phyloP scores from a whole-genome alignment of 2,329 filamentous ascomycete species.

The Alternaria triticina region DNA sequence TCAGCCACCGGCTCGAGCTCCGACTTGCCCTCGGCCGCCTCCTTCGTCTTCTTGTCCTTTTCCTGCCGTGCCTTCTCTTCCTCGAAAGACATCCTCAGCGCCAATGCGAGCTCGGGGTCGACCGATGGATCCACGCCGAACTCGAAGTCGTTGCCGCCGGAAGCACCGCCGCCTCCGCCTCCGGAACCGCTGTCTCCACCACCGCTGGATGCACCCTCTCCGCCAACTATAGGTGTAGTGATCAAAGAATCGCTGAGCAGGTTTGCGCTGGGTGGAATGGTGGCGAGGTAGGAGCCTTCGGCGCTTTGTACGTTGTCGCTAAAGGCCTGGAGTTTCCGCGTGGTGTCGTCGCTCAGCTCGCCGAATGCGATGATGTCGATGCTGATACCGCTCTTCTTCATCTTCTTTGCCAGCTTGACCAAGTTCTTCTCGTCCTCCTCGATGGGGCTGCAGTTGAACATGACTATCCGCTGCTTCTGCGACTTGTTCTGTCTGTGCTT shows the following conservation, averaged over 20 bases:
- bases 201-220: constrained; percentile 70
- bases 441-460: constrained; percentile 93
- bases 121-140: constrained; percentile 90
- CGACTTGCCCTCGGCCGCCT: constrained; percentile 73
- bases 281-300: constrained; percentile 90
- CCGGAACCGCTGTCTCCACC: constrained; percentile 60
- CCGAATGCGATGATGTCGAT: constrained; percentile 97
- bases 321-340: constrained; percentile 89
- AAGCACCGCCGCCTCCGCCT: constrained; percentile 61
- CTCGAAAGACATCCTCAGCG: constrained; percentile 96
- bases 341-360: constrained; percentile 87
- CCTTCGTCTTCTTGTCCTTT: constrained; percentile 78
- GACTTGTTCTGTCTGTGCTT: constrained; percentile 99
- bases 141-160: constrained; percentile 72
- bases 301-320: constrained; percentile 86
- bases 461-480: constrained; percentile 94
- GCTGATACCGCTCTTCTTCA: constrained; percentile 97
- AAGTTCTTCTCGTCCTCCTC: constrained; percentile 88
- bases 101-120: constrained; percentile 92
- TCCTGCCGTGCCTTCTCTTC: constrained; percentile 96
- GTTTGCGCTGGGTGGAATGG: constrained; percentile 89
- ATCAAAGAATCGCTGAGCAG: constrained; percentile 92
- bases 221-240: constrained; percentile 85
- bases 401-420: constrained; percentile 90
- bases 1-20: constrained; percentile 82